Percentiles rank a stretch among this genome's conserved stretches.
Evolutionary conservation across 2,329 filamentous ascomycete genomes (phyloP).

Genomic region (Aspergillus transmontanensis): DNA sequence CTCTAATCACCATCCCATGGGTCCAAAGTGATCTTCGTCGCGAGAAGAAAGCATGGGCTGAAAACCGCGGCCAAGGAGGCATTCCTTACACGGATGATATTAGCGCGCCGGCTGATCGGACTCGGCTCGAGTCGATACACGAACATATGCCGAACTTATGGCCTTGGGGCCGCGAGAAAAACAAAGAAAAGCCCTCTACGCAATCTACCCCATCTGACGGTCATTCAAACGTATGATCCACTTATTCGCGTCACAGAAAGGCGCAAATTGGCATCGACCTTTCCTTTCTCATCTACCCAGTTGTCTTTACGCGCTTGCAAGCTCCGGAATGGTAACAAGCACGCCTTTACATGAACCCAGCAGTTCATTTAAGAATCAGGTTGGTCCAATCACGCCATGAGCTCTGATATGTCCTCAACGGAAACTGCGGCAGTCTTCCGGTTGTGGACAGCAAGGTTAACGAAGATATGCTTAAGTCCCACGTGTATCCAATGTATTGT

Average conservation of each 20-base stretch:
- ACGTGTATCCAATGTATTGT: slow-evolving; percentile 13
- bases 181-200: slow-evolving; percentile 24
- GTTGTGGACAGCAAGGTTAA: background rate
- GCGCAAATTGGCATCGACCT: background rate
- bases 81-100: slow-evolving; percentile 43
- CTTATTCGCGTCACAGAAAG: background rate
- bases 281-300: background rate
- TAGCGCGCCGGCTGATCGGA: slow-evolving; percentile 37
- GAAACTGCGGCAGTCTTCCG: background rate
- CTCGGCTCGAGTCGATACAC: slow-evolving; percentile 41
- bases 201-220: slow-evolving; percentile 27
- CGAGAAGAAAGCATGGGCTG: slow-evolving; percentile 47
- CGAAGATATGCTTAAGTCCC: background rate
- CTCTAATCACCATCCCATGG: slow-evolving; percentile 50
- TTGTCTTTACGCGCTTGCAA: background rate
- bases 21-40: slow-evolving; percentile 48
- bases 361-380: background rate
- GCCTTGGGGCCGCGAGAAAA: slow-evolving; percentile 29
- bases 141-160: slow-evolving; percentile 22
- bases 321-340: background rate
- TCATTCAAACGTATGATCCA: slow-evolving; percentile 2
- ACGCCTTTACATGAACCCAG: background rate
- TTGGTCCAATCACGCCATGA: background rate
- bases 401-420: background rate
- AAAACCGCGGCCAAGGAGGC: slow-evolving; percentile 36